Evolutionary conservation across 768 basidiomycete species (phyloP), one percentile per base, ranked within the genome.

Genomic region (Serpula lacrymans): DNA sequence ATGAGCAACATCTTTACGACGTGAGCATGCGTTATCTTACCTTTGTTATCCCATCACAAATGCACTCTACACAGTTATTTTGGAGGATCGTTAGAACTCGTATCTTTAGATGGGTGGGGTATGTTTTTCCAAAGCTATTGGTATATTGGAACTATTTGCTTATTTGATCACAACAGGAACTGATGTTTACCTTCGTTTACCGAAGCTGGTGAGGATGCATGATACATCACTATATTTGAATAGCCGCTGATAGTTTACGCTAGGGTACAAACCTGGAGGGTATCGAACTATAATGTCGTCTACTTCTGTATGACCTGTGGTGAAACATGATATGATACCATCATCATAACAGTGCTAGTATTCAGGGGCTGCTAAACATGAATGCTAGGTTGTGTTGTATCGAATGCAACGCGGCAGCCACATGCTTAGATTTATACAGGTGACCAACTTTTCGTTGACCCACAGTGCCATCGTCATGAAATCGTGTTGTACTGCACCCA

Each of bases 1-100:
- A 88, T 92, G 88, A 88, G 89, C 57, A 84, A 88, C 52, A 90
- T 92, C 25, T 91, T 80, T 60, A 81, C 89, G 43, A 89, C 82
- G 77, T 88, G 51, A 43, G 77, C 61, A 26, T 21, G 32, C n/a
- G 14, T 35, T 46, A 35, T 18, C 4, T 29, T 41, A 13, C 34
- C 14, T 25, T 8, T 26, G 16, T 23, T 34, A 39, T 34, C 18
- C 9, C 29, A 16, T 20, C 12, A 30, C 37, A 46, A 43, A 10
- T 7, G 28, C 25, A 9, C 17, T 41, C 37, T 17, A n/a, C n/a
- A 18, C 31, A 88, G 86, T 37, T 91, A 90, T 61, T 89, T 90
- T 51, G 87, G 88, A 16, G 89, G 89, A 6, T 83, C 82, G 2
- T 59, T 92, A 30, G 83, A 88, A 43, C 62, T 91, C 13, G 78